phyloP scores from a whole-genome alignment of 371 early-diverging fungal genomes.

The Funneliformis caledonium region DNA sequence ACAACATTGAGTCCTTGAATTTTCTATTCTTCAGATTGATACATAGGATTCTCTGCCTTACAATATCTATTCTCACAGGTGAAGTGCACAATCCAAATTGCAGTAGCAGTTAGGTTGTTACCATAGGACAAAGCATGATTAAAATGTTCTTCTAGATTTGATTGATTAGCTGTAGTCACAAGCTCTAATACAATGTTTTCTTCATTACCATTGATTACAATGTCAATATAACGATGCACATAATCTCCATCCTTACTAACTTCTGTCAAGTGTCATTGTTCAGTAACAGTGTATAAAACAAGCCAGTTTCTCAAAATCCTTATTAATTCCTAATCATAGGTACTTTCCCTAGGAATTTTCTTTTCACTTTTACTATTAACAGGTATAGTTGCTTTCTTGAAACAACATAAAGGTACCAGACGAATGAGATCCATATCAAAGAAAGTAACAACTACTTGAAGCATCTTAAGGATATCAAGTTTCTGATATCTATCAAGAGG shows the following conservation, averaged over 20 bases:
- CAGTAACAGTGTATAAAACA: neutral
- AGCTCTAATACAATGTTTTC: neutral
- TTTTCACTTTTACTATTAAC: no score
- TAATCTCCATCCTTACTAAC: slow-evolving; percentile 3
- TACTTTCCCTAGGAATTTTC: neutral
- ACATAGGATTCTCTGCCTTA: no score
- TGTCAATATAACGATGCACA: neutral
- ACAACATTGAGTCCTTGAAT: no score
- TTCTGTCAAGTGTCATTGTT: neutral
- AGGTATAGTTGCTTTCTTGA: no score
- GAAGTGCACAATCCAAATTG: no score
- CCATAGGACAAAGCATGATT: neutral
- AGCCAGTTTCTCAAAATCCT: slow-evolving; percentile 6
- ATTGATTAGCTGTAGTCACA: neutral
- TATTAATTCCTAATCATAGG: neutral
- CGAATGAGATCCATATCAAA: no score
- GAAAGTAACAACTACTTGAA: no score
- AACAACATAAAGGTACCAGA: no score
- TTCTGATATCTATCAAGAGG: no score
- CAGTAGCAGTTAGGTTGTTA: neutral
- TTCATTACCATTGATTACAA: slow-evolving; percentile 3
- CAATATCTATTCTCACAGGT: no score
- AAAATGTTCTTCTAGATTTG: slow-evolving; percentile 3
- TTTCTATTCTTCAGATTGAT: no score
- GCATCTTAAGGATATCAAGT: no score